Percentiles rank a stretch among this genome's conserved stretches.
These are phyloP conservation scores for Tetrastigma voinierianum DNA, from an alignment of 164 flowering plant species.

Conservation along the genomic window DNA sequence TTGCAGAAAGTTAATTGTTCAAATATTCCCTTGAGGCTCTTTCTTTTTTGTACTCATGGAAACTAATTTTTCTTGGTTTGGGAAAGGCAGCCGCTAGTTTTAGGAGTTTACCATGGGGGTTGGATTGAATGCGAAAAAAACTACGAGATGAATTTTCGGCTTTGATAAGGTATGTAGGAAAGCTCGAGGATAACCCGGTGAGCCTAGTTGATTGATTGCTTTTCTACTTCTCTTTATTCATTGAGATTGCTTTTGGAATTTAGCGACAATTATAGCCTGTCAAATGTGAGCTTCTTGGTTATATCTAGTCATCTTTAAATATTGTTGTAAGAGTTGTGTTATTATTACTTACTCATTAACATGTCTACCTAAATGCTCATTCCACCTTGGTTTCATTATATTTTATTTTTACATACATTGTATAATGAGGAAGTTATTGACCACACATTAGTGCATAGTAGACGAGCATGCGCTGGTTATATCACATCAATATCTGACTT, in stretches of 20 bases:
- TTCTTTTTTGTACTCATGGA: too few relatives aligned
- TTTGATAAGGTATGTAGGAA: too few relatives aligned
- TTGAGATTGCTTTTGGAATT: too few relatives aligned
- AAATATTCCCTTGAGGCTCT: slow-evolving; percentile 16
- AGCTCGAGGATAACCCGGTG: too few relatives aligned
- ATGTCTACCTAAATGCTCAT: background rate
- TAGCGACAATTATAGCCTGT: slow-evolving; percentile 98
- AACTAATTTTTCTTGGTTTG: too few relatives aligned
- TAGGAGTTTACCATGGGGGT: too few relatives aligned
- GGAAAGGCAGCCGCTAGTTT: too few relatives aligned
- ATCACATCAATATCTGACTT: background rate
- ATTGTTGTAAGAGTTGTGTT: slow-evolving; percentile 45
- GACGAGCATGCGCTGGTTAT: slow-evolving; percentile 95
- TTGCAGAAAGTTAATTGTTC: background rate
- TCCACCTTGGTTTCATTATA: slow-evolving; percentile 6
- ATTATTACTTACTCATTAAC: slow-evolving; percentile 1
- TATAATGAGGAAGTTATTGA: slow-evolving; percentile 95
- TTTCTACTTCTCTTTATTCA: too few relatives aligned
- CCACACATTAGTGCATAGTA: slow-evolving; percentile 86
- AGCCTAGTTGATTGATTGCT: too few relatives aligned
- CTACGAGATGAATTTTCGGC: too few relatives aligned
- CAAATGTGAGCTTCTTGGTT: slow-evolving; percentile 99
- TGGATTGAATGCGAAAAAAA: too few relatives aligned
- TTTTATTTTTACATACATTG: slow-evolving; percentile 6
- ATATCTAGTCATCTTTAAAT: slow-evolving; percentile 78